Percentiles rank a stretch among this genome's conserved stretches.
These are phyloP conservation scores for Fusarium duplospermum DNA, from an alignment of 2,329 filamentous ascomycete genomes.

Conservation along the genomic window DNA sequence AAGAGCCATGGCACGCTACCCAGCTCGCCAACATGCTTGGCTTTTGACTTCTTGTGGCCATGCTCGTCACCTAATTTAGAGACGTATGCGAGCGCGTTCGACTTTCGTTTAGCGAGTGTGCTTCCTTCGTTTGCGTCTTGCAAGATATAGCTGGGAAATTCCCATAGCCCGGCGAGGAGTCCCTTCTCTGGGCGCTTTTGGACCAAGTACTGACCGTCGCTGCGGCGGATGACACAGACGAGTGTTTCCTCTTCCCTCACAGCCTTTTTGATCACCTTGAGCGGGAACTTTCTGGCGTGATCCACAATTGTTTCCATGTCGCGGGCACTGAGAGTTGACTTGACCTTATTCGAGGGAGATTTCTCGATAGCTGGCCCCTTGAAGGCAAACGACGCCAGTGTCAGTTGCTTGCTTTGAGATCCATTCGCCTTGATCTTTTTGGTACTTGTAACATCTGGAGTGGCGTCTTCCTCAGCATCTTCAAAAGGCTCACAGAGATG, in stretches of 20 bases:
- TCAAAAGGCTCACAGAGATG: slow-evolving; percentile 61
- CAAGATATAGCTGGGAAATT: slow-evolving; percentile 62
- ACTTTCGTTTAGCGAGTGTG: slow-evolving; percentile 48
- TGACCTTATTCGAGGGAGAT: slow-evolving; percentile 13
- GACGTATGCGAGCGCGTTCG: slow-evolving; percentile 52
- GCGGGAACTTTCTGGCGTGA: slow-evolving; percentile 63
- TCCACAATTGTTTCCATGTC: slow-evolving; percentile 52
- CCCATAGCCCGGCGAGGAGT: slow-evolving; percentile 66
- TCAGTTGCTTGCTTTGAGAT: slow-evolving; percentile 40
- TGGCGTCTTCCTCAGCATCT: slow-evolving; percentile 40
- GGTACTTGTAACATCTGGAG: slow-evolving; percentile 7
- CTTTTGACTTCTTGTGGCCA: slow-evolving; percentile 3
- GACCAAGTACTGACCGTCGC: slow-evolving; percentile 59
- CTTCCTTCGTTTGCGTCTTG: slow-evolving; percentile 33
- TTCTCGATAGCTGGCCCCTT: slow-evolving; percentile 33
- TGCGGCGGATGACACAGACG: slow-evolving; percentile 62
- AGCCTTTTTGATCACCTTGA: slow-evolving; percentile 64
- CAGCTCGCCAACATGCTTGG: slow-evolving; percentile 55
- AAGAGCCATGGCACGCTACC: slow-evolving; percentile 68
- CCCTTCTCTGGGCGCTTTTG: slow-evolving; percentile 65
- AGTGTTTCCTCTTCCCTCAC: slow-evolving; percentile 64
- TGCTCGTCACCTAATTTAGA: slow-evolving; percentile 39
- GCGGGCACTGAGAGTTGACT: slow-evolving; percentile 16
- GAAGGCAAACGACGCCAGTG: slow-evolving; percentile 52
- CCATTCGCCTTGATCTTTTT: slow-evolving; percentile 27